Evolutionary conservation across 495 filamentous ascomycete species (phyloP).

Genomic region (Penicillium riverlandense): DNA sequence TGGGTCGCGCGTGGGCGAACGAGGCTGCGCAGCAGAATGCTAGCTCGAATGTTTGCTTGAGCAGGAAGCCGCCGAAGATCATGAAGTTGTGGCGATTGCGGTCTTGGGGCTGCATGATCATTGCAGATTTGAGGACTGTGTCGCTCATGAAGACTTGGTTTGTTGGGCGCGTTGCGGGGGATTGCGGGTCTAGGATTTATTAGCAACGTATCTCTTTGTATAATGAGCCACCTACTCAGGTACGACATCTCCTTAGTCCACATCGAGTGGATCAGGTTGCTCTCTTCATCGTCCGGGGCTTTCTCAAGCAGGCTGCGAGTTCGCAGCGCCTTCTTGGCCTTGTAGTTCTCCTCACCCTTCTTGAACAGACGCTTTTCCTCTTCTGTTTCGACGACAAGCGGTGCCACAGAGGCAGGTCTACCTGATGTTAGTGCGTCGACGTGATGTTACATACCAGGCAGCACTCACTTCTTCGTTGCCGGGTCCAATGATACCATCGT

Average conservation of each 20-base stretch:
- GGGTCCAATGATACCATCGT: conserved; percentile 82
- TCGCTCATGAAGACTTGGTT: conserved; percentile 62
- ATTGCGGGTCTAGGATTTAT: conserved; percentile 46
- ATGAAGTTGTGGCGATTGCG: conserved; percentile 83
- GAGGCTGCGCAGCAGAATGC: conserved; percentile 85
- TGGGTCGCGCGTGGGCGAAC: conserved; percentile 66
- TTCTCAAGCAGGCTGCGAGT: conserved; percentile 60
- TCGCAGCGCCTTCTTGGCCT: conserved; percentile 61
- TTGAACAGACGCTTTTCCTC: conserved; percentile 64
- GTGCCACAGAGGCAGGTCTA: conserved; percentile 49
- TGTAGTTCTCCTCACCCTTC: conserved; percentile 65
- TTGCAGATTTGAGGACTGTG: conserved; percentile 60
- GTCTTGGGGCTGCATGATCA: conserved; percentile 85
- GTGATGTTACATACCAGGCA: not conserved
- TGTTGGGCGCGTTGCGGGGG: conserved; percentile 45
- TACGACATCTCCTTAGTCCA: conserved; percentile 70
- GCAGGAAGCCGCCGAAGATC: conserved; percentile 82
- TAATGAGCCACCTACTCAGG: conserved; percentile 33
- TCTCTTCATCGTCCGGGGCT: conserved; percentile 70
- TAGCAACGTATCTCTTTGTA: not conserved
- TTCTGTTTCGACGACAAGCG: conserved; percentile 57
- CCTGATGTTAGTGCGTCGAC: conserved; percentile 3
- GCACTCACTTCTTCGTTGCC: conserved; percentile 56
- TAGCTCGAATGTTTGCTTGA: conserved; percentile 77
- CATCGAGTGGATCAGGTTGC: conserved; percentile 70